Evolutionary conservation across 331 rosid species (phyloP).

Genomic region (Stylosanthes scabra): DNA sequence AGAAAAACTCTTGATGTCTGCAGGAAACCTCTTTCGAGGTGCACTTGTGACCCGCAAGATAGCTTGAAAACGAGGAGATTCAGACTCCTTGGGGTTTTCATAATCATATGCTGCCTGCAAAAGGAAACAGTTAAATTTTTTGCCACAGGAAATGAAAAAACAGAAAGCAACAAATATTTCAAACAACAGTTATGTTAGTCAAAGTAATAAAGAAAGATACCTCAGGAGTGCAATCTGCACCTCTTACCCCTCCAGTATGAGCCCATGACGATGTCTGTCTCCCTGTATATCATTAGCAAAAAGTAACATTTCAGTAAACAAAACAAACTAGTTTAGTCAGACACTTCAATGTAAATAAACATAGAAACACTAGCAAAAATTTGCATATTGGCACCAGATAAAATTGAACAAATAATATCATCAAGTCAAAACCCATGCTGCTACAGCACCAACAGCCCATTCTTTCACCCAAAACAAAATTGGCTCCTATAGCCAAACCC

Average conservation of each 20-base stretch:
- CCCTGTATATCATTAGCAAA: conserved; percentile 57
- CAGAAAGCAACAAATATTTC: conserved; percentile 22
- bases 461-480: conserved; percentile 19
- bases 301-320: conserved; percentile 27
- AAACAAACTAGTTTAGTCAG: conserved; percentile 27
- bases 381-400: neutral
- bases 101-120: conserved; percentile 78
- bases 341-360: conserved; percentile 22
- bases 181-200: conserved; percentile 13
- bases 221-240: conserved; percentile 95
- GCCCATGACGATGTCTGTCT: conserved; percentile 55
- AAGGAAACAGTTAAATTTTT: conserved; percentile 37
- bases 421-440: conserved; percentile 9
- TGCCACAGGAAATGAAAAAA: conserved; percentile 31
- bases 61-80: conserved; percentile 99
- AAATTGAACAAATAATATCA: conserved; percentile 22
- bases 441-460: conserved; percentile 19
- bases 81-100: conserved; percentile 98
- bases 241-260: conserved; percentile 68
- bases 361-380: conserved; percentile 19
- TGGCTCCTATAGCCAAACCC: conserved; percentile 26
- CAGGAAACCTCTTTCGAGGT: conserved; percentile 89
- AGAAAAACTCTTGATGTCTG: conserved; percentile 94
- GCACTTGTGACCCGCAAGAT: conserved; percentile 94
- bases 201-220: conserved; percentile 34